Evolutionary conservation across 371 early-diverging fungal genomes (phyloP), one percentile per base, ranked within the genome.

Genomic region (Rhizomucor pusillus): DNA sequence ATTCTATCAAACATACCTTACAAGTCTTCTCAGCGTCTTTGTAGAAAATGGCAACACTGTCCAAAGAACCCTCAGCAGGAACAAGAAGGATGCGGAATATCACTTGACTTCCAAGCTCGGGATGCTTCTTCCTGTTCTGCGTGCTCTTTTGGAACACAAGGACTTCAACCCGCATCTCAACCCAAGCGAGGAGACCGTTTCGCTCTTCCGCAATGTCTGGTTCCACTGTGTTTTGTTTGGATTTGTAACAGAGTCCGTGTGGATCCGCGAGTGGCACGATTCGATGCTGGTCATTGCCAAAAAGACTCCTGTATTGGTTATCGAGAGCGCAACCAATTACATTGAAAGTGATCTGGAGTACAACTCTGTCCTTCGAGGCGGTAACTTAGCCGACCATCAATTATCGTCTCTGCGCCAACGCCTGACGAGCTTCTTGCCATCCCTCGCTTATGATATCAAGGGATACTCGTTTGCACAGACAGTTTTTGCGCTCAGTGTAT

Each of bases 301-400:
- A 56, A 92, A 90, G 51, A 90, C 97, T 1, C 98, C 98, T 0
- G 76, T 90, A 0, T 77, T 97, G 44, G 82, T 92, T 5, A 85
- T 88, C 25, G 85, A 81, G 43, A 79, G 84, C 36, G 77, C 86
- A 0, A 84, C 86, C 18, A 88, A 87, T 46, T 92, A 91, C 55
- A 59, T 97, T 33, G 93, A 93, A 54, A 90, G 86, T n/a, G 95
- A 95, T 59, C 71, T 97, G 14, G 90, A 90, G 56, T 87, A 89
- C 58, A 92, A 92, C 64, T 91, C 94, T 9, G 85, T 95, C 7
- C 67, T 94, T 14, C 80, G 88, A 40, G 80, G 84, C 43, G 86
- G 80, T 22, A 79, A 83, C 44, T 52, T 50, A 24, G 59, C 82
- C n/a, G 94, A 93, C 11, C 82, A 86, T 23, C 75, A 65, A 18